Evolutionary conservation across 2,329 filamentous ascomycete species (phyloP), one percentile per base, ranked within the genome.

Genomic region (Nectriaceae sp.): DNA sequence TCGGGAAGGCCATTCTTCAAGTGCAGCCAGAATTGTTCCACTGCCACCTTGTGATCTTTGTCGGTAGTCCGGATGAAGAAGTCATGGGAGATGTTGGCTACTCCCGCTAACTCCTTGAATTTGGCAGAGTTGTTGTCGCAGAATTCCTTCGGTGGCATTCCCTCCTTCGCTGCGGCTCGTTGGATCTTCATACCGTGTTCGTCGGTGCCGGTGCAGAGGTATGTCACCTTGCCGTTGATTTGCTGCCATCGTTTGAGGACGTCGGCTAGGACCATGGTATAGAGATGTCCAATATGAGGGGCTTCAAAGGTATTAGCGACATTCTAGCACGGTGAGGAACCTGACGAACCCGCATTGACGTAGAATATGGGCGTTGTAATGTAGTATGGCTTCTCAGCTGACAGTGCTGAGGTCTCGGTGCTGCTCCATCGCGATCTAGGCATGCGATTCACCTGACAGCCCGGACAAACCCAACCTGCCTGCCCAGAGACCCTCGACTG

Each of bases 121-220:
- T 87, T 87, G 53, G 85, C 79, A 20, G 90, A 87, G 50, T 90
- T 93, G 63, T 80, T 77, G 70, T 97, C 91, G 71, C 93, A 97
- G 58, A 97, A 92, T n/a, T 85, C 76, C 67, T 93, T 89, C 0
- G 91, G 87, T 0, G 85, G 79, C 44, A 88, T 79, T 4, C 83
- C 83, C 13, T 88, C 84, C 57, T 84, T 82, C 5, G 79, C 75
- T 2, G 94, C 90, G 0, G 93, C 93, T 68, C 86, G 87, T 68
- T 99, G 94, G 19, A 97, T 88, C 78, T 99, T 99, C 82, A 97
- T 88, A 37, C 94, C 94, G 75, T 99, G 93, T 70, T 99, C 94
- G 68, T 99, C 94, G 29, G 92, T 97, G 49, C 94, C 94, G 1
- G 94, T 99, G 61, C 88, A 86, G 13, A 99, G 75, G 54, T 90